These are phyloP conservation scores for Nannizziopsis arthrosporioides DNA, from an alignment of 2,329 filamentous ascomycete species.

Conservation along the genomic window DNA sequence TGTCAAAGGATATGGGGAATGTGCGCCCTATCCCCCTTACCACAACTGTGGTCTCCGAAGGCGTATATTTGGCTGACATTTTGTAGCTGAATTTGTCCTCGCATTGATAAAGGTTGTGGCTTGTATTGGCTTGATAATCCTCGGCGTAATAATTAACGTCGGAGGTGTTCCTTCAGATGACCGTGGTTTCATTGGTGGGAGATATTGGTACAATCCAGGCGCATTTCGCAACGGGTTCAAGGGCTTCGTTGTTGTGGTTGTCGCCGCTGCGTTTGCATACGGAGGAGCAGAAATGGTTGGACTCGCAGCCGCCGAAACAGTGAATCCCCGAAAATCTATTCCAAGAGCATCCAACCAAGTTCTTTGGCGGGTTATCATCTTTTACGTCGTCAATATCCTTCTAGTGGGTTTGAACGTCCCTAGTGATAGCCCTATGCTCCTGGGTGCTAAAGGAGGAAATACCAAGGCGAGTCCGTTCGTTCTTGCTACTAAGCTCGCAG, in stretches of 20 bases:
- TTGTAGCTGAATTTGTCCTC: constrained; percentile 51
- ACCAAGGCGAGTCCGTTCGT: constrained; percentile 53
- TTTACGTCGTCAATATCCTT: constrained; percentile 46
- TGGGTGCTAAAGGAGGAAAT: constrained; percentile 45
- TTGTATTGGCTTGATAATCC: constrained; percentile 53
- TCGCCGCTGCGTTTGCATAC: constrained; percentile 28
- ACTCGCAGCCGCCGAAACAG: constrained; percentile 45
- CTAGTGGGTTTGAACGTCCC: constrained; percentile 52
- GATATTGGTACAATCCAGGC: constrained; percentile 54
- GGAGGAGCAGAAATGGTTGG: constrained; percentile 40
- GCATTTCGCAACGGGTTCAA: constrained; percentile 49
- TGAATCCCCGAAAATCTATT: constrained; percentile 41
- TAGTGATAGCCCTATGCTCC: constrained; percentile 51
- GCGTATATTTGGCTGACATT: constrained; percentile 19
- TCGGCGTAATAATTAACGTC: constrained; percentile 51
- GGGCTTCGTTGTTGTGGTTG: constrained; percentile 50
- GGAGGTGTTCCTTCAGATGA: constrained; percentile 52
- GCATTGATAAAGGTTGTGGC: constrained; percentile 56
- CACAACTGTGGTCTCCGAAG: constrained; percentile 49
- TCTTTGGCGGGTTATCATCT: constrained; percentile 45
- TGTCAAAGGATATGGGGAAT: constrained; percentile 37
- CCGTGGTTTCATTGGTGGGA: constrained; percentile 48
- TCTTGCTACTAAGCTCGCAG: constrained; percentile 57
- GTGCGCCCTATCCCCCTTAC: constrained; percentile 57
- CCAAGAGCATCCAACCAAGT: constrained; percentile 43